phyloP scores from a whole-genome alignment of 495 filamentous ascomycete species.

The Lentithecium fluviatile region DNA sequence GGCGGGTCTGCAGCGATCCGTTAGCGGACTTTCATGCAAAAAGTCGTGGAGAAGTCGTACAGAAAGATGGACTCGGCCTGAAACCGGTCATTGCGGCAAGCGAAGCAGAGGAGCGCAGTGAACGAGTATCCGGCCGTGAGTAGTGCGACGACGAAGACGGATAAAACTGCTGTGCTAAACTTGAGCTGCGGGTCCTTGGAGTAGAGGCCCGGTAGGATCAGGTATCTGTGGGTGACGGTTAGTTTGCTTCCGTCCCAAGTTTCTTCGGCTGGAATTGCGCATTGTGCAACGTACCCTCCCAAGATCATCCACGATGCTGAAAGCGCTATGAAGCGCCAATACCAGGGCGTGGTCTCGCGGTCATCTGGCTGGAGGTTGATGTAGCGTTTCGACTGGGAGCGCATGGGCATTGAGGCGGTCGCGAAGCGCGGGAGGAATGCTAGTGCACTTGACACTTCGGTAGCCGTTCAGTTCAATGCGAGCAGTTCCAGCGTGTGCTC shows the following conservation, averaged over 20 bases:
- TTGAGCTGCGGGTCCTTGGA: conserved; percentile 36
- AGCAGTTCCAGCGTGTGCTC: conserved; percentile 5
- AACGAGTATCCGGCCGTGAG: conserved; percentile 44
- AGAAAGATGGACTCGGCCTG: conserved; percentile 44
- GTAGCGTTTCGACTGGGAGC: conserved; percentile 22
- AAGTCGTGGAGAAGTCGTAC: conserved; percentile 11
- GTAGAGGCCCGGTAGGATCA: conserved; percentile 43
- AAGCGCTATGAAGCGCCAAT: conserved; percentile 42
- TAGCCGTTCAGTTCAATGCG: background rate
- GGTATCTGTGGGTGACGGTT: conserved; percentile 29
- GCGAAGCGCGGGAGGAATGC: background rate
- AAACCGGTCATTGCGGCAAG: conserved; percentile 37
- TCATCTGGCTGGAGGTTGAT: conserved; percentile 26
- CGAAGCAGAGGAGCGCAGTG: conserved; percentile 43
- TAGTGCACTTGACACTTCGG: background rate
- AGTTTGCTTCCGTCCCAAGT: conserved; percentile 1
- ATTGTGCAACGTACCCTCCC: conserved; percentile 36
- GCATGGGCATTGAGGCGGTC: conserved; percentile 22
- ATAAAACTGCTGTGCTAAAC: conserved; percentile 37
- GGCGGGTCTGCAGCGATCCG: conserved; percentile 25
- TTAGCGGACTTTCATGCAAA: background rate
- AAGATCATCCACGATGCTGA: conserved; percentile 41
- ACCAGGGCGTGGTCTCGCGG: conserved; percentile 32
- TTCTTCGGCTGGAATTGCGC: conserved; percentile 6
- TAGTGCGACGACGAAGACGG: conserved; percentile 42